Base-by-base conservation (phyloP, 805 yeast genomes). In the Teunomyces lycoperdinae region DNA sequence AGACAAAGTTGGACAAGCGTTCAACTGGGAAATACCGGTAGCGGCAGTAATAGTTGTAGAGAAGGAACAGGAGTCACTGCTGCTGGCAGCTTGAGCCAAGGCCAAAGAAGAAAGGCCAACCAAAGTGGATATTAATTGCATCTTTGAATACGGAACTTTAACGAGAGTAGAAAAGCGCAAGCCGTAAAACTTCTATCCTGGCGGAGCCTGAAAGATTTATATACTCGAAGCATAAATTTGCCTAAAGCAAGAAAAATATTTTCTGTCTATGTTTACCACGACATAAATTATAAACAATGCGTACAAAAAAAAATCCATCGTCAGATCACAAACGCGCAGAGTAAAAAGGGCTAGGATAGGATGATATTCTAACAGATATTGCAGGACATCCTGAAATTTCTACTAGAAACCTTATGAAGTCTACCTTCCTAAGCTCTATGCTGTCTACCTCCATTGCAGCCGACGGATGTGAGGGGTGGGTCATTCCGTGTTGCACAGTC, bases 31-130 rank as follows among this genome's bases (percentile, higher is more conserved):
- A 31, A 70, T 56, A 24, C 66, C 74, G 38, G 71, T 57, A 30
- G 74, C 62, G n/a, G 66, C 74, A 20, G 72, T 62, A 48, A 73
- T 62, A 49, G 74, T 69, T 44, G 68, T 66, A 49, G 69, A 65
- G 50, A 67, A 67, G 10, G 76, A 70, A 56, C 77, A 73, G n/a
- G 62, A 51, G 30, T n/a, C 16, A 45, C 50, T 47, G 34, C 58
- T 48, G 17, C 49, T 28, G 20, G 53, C 49, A 11, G 53, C 54
- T 11, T 42, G 29, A 16, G 50, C 50, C 11, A 47, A 42, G 27
- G 50, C 53, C 43, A 46, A 47, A 29, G 47, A 31, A 28, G 36
- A 39, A 10, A 34, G 34, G 32, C 44, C 27, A 28, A 44, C 39
- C 40, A 45, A 45, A 6, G 43, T 26, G 32, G 47, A 45, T 27